Conservation (phyloP, 78 protist genomes). For the Dictyostelium intermedium region DNA sequence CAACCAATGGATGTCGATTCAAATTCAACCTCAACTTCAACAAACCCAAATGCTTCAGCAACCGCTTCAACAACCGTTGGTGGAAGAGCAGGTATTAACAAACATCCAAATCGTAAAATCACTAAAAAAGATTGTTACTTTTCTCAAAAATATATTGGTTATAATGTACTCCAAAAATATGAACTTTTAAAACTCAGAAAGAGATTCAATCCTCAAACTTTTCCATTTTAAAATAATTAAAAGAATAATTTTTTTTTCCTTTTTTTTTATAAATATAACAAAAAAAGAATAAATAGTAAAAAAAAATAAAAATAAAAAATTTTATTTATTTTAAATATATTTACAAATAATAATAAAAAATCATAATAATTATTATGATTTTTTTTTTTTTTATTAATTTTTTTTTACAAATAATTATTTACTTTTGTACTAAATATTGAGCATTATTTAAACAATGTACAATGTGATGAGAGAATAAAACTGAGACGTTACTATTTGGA, state of each 20-base stretch:
- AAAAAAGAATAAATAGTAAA: not conserved
- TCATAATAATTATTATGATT: not conserved
- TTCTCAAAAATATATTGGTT: constrained; percentile 30
- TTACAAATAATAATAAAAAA: not conserved
- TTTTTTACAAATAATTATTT: not conserved
- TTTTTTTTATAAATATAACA: not conserved
- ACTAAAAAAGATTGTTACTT: constrained; percentile 48
- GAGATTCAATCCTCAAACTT: not conserved
- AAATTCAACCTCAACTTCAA: not conserved
- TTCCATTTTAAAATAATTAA: not conserved
- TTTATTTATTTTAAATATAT: not conserved
- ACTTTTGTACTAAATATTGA: not conserved
- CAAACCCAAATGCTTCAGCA: not conserved
- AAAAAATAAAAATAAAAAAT: not conserved
- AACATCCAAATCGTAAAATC: constrained; percentile 20
- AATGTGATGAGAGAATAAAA: not conserved
- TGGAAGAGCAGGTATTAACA: not conserved
- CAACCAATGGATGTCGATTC: not conserved
- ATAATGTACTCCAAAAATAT: constrained; percentile 43
- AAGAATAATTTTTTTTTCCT: not conserved
- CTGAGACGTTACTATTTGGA: not conserved
- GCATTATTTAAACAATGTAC: not conserved
- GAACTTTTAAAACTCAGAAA: constrained; percentile 32
- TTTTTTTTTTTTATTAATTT: not conserved
- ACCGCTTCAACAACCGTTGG: not conserved